Evolutionary conservation across 768 basidiomycete genomes (phyloP).

Genomic region (Ephemerocybe angulata): DNA sequence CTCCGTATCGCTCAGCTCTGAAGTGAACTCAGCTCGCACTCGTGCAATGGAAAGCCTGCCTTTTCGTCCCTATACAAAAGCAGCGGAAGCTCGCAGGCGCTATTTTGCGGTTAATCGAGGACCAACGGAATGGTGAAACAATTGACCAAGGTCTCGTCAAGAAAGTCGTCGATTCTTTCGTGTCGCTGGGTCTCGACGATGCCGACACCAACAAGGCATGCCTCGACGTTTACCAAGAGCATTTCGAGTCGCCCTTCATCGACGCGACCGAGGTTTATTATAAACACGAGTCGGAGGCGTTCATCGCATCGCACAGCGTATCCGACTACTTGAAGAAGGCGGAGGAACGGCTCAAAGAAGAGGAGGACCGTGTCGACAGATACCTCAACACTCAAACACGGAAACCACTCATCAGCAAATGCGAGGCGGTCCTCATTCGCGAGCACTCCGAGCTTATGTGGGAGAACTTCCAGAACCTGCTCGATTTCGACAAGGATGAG

Average conservation of each 20-base stretch:
- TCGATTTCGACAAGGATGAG: slow-evolving; percentile 94
- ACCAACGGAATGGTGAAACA: slow-evolving; percentile 89
- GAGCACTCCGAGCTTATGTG: slow-evolving; percentile 88
- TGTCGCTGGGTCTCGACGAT: slow-evolving; percentile 91
- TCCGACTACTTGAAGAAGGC: slow-evolving; percentile 97
- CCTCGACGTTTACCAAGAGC: slow-evolving; percentile 91
- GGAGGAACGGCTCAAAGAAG: slow-evolving; percentile 89
- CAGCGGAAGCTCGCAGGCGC: slow-evolving; percentile 82
- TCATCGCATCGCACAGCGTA: slow-evolving; percentile 88
- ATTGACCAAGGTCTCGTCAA: slow-evolving; percentile 97
- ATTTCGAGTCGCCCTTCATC: slow-evolving; percentile 90
- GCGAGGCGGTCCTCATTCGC: slow-evolving; percentile 91
- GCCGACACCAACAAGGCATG: slow-evolving; percentile 90
- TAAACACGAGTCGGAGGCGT: slow-evolving; percentile 87
- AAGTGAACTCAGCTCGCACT: slow-evolving; percentile 69
- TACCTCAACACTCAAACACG: slow-evolving; percentile 91
- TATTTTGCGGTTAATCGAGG: slow-evolving; percentile 85
- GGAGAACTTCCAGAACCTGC: slow-evolving; percentile 90
- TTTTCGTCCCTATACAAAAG: slow-evolving; percentile 85
- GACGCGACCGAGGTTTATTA: slow-evolving; percentile 89
- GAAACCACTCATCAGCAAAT: slow-evolving; percentile 79
- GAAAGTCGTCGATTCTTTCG: slow-evolving; percentile 96
- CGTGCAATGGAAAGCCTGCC: slow-evolving; percentile 91
- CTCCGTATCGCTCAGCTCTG: neutral
- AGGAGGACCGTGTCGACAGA: slow-evolving; percentile 93